Percentiles rank a stretch among this genome's conserved stretches.
Evolutionary conservation across 306 rosid species (phyloP).

Genomic region (Quercus bicolor): DNA sequence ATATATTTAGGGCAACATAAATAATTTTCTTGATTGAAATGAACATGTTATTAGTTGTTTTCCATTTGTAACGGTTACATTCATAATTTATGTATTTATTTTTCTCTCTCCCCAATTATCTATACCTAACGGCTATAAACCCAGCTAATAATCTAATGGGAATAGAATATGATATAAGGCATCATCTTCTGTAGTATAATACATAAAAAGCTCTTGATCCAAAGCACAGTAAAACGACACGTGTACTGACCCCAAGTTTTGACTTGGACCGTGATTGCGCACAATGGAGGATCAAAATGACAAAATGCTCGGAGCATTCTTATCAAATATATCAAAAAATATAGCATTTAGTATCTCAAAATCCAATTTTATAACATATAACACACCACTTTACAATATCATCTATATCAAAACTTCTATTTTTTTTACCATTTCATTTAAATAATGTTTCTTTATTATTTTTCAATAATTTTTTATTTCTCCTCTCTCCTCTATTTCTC

Average conservation of each 20-base stretch:
- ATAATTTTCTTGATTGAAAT: constrained; percentile 3
- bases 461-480: too few relatives aligned
- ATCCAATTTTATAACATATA: too few relatives aligned
- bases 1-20: neutral
- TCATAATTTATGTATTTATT: neutral
- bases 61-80: constrained; percentile 39
- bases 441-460: too few relatives aligned
- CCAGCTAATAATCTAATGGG: neutral
- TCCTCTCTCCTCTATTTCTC: too few relatives aligned
- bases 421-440: too few relatives aligned
- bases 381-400: too few relatives aligned
- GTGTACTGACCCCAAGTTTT: neutral
- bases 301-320: too few relatives aligned
- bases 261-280: neutral
- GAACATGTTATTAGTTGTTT: constrained; percentile 36
- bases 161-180: neutral
- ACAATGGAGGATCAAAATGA: neutral
- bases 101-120: constrained; percentile 24
- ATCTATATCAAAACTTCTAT: too few relatives aligned
- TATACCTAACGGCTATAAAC: constrained; percentile 9
- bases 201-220: neutral
- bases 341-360: too few relatives aligned
- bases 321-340: too few relatives aligned
- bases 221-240: neutral
- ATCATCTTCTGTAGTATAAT: neutral